Base-by-base conservation (phyloP, 106 monocot genomes). In the Xerophyta viscosa region DNA sequence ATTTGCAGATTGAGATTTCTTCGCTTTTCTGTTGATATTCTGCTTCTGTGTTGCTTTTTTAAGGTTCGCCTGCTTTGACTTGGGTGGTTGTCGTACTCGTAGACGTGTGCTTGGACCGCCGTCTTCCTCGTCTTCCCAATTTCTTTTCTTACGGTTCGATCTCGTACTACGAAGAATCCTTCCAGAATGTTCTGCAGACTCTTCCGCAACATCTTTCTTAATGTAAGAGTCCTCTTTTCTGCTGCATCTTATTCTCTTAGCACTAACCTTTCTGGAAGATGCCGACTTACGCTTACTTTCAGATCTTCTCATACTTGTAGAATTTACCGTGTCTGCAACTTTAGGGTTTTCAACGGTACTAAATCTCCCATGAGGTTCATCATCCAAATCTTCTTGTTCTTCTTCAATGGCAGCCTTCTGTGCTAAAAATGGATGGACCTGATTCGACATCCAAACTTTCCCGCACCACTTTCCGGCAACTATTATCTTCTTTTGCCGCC, bases 391-490 rank as follows among this genome's bases (percentile, higher is more conserved):
- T 45, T 52, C 23, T 20, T 81, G 73, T 29, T 59, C 51, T 3
- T 73, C 66, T 7, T 65, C 53, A 37, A 9, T 8, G 21, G 71
- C 69, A 13, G 52, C 33, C 28, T 28, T 44, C 8, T 52, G 61
- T 31, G 66, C 56, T 37, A 91, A 61, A 56, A 63, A 75, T 14
- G 91, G 85, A 69, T 91, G 91, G 20, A 91, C 85, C 52, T 91
- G 85, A 56, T 81, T 81, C 12, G 75, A 66, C 81, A 82, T 80
- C 91, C 91, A 91, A 52, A 74, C 78, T 46, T 75, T 91, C 18
- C 91, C 91, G 44, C 91, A 91, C 91, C 91, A 91, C 53, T 72
- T 77, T 4, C 91, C 91, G 31, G 71, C 71, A 12, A 81, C 71
- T 19, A 63, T 56, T 60, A 72, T 54, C 42, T 81, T 85, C 63